Conservation (phyloP, 352 stramenopile genomes). For the Pythium aquatile region DNA sequence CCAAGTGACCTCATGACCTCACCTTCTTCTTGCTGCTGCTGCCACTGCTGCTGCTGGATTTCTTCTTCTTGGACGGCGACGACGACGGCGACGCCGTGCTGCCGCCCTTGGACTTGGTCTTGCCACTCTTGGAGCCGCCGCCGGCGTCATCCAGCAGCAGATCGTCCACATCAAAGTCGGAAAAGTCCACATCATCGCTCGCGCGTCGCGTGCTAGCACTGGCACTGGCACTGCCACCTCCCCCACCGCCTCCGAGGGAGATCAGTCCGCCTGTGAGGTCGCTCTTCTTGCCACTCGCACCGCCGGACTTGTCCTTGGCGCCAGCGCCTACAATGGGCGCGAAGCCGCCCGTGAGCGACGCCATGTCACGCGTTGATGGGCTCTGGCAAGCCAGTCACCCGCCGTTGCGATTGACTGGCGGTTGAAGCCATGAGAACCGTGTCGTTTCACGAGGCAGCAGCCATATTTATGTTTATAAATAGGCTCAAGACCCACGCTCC, state of each 20-base stretch:
- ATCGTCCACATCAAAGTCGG: slow-evolving; percentile 57
- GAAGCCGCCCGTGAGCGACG: slow-evolving; percentile 37
- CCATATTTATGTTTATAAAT: background rate
- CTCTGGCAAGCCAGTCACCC: background rate
- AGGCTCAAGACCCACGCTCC: background rate
- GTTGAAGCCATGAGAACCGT: background rate
- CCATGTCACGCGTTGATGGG: slow-evolving; percentile 8
- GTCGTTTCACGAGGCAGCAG: background rate
- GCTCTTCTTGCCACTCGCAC: slow-evolving; percentile 20
- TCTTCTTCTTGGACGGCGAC: slow-evolving; percentile 26
- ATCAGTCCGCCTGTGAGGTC: slow-evolving; percentile 66
- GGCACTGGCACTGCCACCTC: background rate
- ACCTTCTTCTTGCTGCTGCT: slow-evolving; percentile 32
- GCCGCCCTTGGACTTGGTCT: slow-evolving; percentile 34
- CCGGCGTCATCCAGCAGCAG: slow-evolving; percentile 40
- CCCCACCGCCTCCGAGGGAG: slow-evolving; percentile 33
- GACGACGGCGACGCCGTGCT: slow-evolving; percentile 27
- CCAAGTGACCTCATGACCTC: background rate
- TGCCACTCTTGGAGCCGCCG: slow-evolving; percentile 24
- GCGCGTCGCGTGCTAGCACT: slow-evolving; percentile 11
- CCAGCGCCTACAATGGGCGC: slow-evolving; percentile 49
- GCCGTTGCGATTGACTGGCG: background rate
- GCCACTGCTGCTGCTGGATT: slow-evolving; percentile 33
- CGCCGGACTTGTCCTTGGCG: slow-evolving; percentile 23
- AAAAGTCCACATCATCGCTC: slow-evolving; percentile 45